Percentiles rank a stretch among this genome's conserved stretches.
Conservation (phyloP, 2,329 filamentous ascomycete species). For the Colletotrichum ledebouriae region DNA sequence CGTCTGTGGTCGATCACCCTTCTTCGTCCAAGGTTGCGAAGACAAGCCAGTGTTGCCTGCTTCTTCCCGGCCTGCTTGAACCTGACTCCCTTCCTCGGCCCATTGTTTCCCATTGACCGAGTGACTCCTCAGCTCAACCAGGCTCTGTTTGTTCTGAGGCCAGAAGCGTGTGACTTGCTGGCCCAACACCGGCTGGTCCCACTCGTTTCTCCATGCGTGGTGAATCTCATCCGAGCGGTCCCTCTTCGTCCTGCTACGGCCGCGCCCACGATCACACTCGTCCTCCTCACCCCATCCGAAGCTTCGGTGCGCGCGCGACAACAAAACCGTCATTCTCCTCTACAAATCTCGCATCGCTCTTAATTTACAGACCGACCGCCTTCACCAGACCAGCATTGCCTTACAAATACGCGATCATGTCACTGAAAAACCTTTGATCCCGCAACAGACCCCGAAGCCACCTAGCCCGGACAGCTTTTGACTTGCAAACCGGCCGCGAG, state of each 20-base stretch:
- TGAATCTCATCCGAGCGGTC: slow-evolving; percentile 39
- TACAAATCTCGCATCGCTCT: slow-evolving; percentile 15
- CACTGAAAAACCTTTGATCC: slow-evolving; percentile 40
- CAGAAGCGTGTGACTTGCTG: slow-evolving; percentile 38
- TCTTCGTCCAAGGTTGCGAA: slow-evolving; percentile 7
- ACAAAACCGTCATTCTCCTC: slow-evolving; percentile 15
- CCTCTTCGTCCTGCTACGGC: slow-evolving; percentile 23
- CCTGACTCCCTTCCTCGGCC: slow-evolving; percentile 13
- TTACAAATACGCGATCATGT: slow-evolving; percentile 42
- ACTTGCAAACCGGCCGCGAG: slow-evolving; percentile 29
- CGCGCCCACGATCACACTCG: slow-evolving; percentile 29
- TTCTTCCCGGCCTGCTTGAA: neutral
- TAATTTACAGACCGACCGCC: slow-evolving; percentile 4
- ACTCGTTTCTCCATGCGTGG: slow-evolving; percentile 41
- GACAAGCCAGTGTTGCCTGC: slow-evolving; percentile 15
- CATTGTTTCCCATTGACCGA: slow-evolving; percentile 19
- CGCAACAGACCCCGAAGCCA: slow-evolving; percentile 27
- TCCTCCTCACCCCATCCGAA: slow-evolving; percentile 23
- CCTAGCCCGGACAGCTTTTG: slow-evolving; percentile 24
- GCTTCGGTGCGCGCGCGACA: slow-evolving; percentile 25
- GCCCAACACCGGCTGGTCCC: slow-evolving; percentile 37
- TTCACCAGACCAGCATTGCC: slow-evolving; percentile 16
- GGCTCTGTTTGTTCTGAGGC: slow-evolving; percentile 26
- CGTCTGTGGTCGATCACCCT: slow-evolving; percentile 6
- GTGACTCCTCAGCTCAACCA: slow-evolving; percentile 22